A percentile compares a stretch with the other conserved stretches of the same genome.
Conservation (phyloP, 768 basidiomycete genomes). For the Termitomyces titanicus region DNA sequence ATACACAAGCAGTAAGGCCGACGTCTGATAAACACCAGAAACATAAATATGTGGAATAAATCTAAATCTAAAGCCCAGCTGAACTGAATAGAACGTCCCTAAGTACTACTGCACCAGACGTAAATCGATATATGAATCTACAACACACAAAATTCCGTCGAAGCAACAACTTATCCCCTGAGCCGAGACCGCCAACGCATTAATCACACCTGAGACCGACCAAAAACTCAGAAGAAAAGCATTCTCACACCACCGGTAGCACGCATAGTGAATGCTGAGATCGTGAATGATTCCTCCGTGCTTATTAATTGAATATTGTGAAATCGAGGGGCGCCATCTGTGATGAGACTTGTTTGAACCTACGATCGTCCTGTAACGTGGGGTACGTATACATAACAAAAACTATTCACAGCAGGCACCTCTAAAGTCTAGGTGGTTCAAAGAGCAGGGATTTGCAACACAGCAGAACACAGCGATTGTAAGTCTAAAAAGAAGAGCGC, state of each 20-base stretch:
- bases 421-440: too few species aligned
- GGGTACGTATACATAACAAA: not conserved
- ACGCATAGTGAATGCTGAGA: not conserved
- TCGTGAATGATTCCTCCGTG: not conserved
- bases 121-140: not conserved
- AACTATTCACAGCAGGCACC: not conserved
- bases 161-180: not conserved
- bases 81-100: too few species aligned
- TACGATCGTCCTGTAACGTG: not conserved
- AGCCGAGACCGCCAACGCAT: not conserved
- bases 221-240: too few species aligned
- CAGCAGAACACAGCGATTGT: too few species aligned
- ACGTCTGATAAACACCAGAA: not conserved
- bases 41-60: not conserved
- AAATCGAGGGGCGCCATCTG: too few species aligned
- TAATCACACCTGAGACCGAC: not conserved
- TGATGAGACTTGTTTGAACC: too few species aligned
- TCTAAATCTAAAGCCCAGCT: not conserved
- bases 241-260: not conserved
- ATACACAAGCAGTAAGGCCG: slow-evolving; percentile 13
- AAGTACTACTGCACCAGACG: too few species aligned
- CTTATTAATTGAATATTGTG: too few species aligned
- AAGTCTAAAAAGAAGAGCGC: too few species aligned
- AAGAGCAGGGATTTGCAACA: too few species aligned
- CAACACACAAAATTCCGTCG: not conserved